Base-by-base conservation (phyloP, 2,329 filamentous ascomycete species). In the Penicillium sp. region DNA sequence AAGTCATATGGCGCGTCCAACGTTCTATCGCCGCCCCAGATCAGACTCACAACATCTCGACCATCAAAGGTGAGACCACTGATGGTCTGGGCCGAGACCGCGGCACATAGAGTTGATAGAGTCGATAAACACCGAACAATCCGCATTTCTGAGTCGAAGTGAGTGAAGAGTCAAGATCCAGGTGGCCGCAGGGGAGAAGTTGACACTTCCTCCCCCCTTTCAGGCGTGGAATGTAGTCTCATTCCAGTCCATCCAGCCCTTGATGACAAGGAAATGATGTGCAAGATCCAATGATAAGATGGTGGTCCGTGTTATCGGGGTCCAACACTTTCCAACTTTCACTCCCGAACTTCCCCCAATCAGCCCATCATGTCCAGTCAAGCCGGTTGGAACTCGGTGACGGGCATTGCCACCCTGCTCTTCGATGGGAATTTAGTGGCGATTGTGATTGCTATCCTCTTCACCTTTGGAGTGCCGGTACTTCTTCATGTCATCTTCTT, bases 401-500 rank as follows among this genome's bases (percentile, higher is more conserved):
- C 57, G 35, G 58, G 56, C 35, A 59, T 68, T 44, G 56, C 59
- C 25, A 70, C 68, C 20, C 55, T 57, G 33, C 50, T 71, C 29
- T 63, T 71, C 30, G 65, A 66, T 42, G 68, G 66, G 31, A 68
- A 62, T 32, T 59, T 58, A 11, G 32, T 65, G 13, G 61, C 63
- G 13, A 69, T 96, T 54, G 51, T 80, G 44, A 60, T 90, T 58
- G 84, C 87, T 10, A 56, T 84, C 13, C 48, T 86, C 39, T 70
- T 95, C 56, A 77, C 85, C 44, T 61, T 95, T 49, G 64, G 82
- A 37, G 70, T 85, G 17, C 92, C 92, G 13, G 57, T 94, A 35
- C 59, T 94, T 37, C 72, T 95, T 32, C 92, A 96, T 69, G 62
- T 77, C 41, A 69, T 83, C 59, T 75, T 95, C 58, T 80, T 87